Percentiles rank a stretch among this genome's conserved stretches.
Evolutionary conservation across 768 basidiomycete genomes (phyloP).

Genomic region (Gymnopilus dilepis): DNA sequence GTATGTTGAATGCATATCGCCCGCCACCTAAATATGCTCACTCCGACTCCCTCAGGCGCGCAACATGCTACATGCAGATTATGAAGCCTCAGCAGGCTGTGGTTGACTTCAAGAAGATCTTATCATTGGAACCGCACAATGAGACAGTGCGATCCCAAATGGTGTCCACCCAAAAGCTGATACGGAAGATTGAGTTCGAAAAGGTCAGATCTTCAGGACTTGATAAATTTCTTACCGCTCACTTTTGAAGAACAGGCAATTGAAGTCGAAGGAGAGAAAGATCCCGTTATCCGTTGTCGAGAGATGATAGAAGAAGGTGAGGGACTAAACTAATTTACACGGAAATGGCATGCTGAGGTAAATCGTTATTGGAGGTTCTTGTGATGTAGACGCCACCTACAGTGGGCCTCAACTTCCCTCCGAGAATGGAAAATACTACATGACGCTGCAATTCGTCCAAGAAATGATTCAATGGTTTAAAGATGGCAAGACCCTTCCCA

Average conservation of each 20-base stretch:
- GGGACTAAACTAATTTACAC: slow-evolving; percentile 18
- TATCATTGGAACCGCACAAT: slow-evolving; percentile 87
- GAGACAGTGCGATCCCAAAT: slow-evolving; percentile 80
- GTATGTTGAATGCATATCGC: slow-evolving; percentile 42
- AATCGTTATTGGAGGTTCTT: slow-evolving; percentile 58
- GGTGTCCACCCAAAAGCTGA: slow-evolving; percentile 87
- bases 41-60: slow-evolving; percentile 60
- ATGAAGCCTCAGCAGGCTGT: slow-evolving; percentile 87
- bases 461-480: slow-evolving; percentile 94
- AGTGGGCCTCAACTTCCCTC: slow-evolving; percentile 72
- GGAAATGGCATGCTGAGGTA: background rate
- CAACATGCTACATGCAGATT: slow-evolving; percentile 88
- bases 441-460: slow-evolving; percentile 79
- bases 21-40: slow-evolving; percentile 16
- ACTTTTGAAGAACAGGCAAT: slow-evolving; percentile 66
- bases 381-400: slow-evolving; percentile 77
- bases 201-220: slow-evolving; percentile 55
- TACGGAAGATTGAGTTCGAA: slow-evolving; percentile 90
- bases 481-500: slow-evolving; percentile 88
- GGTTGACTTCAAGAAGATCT: slow-evolving; percentile 84
- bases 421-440: slow-evolving; percentile 70
- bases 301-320: slow-evolving; percentile 82
- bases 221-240: background rate
- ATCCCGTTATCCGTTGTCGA: slow-evolving; percentile 71
- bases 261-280: slow-evolving; percentile 88